phyloP scores from a whole-genome alignment of 176 grass and related monocot genomes.

The Cocos nucifera region DNA sequence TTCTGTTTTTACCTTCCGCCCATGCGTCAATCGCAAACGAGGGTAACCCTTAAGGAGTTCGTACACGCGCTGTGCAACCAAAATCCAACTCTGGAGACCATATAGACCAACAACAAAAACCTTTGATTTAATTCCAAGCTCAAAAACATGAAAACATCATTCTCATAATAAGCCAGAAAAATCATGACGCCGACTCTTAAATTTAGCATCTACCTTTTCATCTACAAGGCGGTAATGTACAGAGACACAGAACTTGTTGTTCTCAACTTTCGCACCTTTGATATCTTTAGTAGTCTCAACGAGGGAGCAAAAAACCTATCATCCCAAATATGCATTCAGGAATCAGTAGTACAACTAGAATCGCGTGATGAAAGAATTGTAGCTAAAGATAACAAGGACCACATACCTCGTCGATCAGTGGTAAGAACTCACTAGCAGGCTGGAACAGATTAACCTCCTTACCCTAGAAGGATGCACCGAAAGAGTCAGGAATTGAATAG shows the following conservation, averaged over 20 bases:
- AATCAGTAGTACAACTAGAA: no score
- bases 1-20: conserved; percentile 32
- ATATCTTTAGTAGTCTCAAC: conserved; percentile 58
- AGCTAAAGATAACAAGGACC: no score
- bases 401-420: conserved; percentile 71
- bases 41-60: conserved; percentile 31
- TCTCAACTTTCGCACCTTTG: conserved; percentile 64
- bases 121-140: no score
- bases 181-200: no score
- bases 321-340: conserved; percentile 1
- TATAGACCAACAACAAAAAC: not conserved
- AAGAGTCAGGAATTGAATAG: not conserved
- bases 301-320: conserved; percentile 72
- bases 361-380: no score
- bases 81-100: conserved; percentile 28
- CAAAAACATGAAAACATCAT: no score
- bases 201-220: conserved; percentile 28
- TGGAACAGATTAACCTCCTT: conserved; percentile 89
- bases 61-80: conserved; percentile 21
- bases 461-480: conserved; percentile 26
- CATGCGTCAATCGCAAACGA: conserved; percentile 31
- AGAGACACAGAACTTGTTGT: conserved; percentile 91
- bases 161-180: no score
- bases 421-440: conserved; percentile 89
- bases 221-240: conserved; percentile 90